Evolutionary conservation across 2,329 filamentous ascomycete species (phyloP).

Genomic region (Pseudogymnoascus sp.): DNA sequence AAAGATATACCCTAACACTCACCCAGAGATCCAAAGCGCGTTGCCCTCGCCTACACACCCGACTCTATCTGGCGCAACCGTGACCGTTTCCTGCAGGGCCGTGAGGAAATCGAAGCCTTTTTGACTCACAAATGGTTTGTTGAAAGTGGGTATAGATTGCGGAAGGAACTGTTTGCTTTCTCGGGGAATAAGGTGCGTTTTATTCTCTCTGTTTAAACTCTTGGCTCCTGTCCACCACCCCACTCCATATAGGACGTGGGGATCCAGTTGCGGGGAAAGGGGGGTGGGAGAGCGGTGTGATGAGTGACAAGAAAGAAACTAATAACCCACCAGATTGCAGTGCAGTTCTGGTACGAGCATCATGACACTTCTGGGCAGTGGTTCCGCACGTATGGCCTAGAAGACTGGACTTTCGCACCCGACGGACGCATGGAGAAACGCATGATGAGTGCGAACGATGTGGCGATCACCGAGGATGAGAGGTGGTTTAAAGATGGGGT

Average conservation of each 20-base stretch:
- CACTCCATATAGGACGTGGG: no score
- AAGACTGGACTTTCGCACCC: constrained; percentile 68
- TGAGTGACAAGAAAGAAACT: not conserved
- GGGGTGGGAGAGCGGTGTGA: not conserved
- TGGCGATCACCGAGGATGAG: constrained; percentile 51
- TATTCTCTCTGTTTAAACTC: not conserved
- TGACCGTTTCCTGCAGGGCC: constrained; percentile 58
- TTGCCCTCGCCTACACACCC: constrained; percentile 55
- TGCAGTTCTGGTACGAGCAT: constrained; percentile 74
- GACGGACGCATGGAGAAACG: constrained; percentile 66
- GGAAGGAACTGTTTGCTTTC: constrained; percentile 80
- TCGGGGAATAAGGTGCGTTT: constrained; percentile 48
- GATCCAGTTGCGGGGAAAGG: not conserved
- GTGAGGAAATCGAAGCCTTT: constrained; percentile 58
- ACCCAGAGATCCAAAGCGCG: not conserved
- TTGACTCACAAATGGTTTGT: constrained; percentile 65
- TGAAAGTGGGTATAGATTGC: constrained; percentile 63
- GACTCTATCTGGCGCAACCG: constrained; percentile 78
- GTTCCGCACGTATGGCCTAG: constrained; percentile 81
- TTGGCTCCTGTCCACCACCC: no score
- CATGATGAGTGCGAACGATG: constrained; percentile 69
- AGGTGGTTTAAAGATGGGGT: constrained; percentile 64
- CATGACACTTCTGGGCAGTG: constrained; percentile 66
- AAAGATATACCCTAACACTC: not conserved
- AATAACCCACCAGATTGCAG: constrained; percentile 52